Evolutionary conservation across 768 basidiomycete species (phyloP).

Genomic region (Boletus tomentosulus): DNA sequence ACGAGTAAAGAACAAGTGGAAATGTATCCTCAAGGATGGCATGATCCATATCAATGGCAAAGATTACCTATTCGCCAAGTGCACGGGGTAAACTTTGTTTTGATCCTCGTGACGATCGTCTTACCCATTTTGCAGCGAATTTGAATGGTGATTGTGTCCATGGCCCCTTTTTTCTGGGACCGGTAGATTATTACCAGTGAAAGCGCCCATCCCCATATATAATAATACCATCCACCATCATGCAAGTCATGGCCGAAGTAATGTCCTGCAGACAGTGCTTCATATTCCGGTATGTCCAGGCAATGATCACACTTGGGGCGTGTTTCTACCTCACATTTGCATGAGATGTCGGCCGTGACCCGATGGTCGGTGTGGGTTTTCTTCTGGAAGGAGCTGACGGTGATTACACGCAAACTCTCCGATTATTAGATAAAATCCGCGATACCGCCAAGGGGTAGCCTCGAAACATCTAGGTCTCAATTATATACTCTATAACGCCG

Average conservation of each 20-base stretch:
- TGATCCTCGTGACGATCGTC: background rate
- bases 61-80: slow-evolving; percentile 96
- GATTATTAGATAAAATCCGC: background rate
- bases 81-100: slow-evolving; percentile 73
- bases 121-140: slow-evolving; percentile 32
- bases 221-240: slow-evolving; percentile 14
- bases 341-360: background rate
- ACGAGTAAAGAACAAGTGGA: slow-evolving; percentile 99
- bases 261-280: background rate
- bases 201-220: slow-evolving; percentile 19
- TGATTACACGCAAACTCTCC: slow-evolving; percentile 4
- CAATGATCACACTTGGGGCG: background rate
- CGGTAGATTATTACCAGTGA: slow-evolving; percentile 21
- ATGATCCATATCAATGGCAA: slow-evolving; percentile 97
- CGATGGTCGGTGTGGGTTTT: background rate
- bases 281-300: background rate
- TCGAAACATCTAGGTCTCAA: background rate
- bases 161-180: slow-evolving; percentile 1
- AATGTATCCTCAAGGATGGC: slow-evolving; percentile 94
- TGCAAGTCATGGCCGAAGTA: slow-evolving; percentile 1
- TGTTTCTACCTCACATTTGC: background rate
- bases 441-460: background rate
- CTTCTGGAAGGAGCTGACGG: background rate
- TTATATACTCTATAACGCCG: background rate
- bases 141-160: slow-evolving; percentile 38